Conservation (phyloP, 1,284 basidiomycete species). For the Cerrena zonata region DNA sequence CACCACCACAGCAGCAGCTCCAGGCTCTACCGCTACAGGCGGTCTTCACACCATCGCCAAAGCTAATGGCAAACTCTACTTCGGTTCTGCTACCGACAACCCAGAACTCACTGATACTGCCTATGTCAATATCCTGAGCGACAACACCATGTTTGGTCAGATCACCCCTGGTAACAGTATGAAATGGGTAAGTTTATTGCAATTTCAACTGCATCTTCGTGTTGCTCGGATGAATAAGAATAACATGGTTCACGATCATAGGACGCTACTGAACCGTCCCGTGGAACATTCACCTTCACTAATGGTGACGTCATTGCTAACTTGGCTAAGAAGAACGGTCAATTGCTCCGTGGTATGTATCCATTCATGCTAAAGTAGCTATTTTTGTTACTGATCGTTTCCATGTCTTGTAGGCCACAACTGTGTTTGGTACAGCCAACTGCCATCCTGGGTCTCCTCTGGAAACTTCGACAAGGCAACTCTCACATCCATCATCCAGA, state of each 20-base stretch:
- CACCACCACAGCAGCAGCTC: neutral
- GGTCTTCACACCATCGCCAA: slow-evolving; percentile 37
- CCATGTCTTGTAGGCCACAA: slow-evolving; percentile 32
- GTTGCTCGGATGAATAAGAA: neutral
- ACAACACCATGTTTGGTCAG: slow-evolving; percentile 42
- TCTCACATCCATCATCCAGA: slow-evolving; percentile 39
- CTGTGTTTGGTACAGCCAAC: slow-evolving; percentile 53
- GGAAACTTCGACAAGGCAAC: slow-evolving; percentile 39
- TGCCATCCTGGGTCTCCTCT: slow-evolving; percentile 45
- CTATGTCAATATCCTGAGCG: slow-evolving; percentile 38
- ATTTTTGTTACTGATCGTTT: neutral
- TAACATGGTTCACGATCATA: slow-evolving; percentile 14
- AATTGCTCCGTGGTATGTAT: slow-evolving; percentile 29
- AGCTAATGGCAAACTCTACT: slow-evolving; percentile 49
- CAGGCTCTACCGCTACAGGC: slow-evolving; percentile 8
- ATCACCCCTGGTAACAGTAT: slow-evolving; percentile 51
- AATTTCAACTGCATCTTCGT: neutral
- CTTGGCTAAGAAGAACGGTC: slow-evolving; percentile 32
- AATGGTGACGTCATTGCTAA: slow-evolving; percentile 41
- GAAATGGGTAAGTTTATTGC: slow-evolving; percentile 42
- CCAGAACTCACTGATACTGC: slow-evolving; percentile 41
- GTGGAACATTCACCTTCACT: slow-evolving; percentile 42
- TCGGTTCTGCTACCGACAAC: slow-evolving; percentile 59
- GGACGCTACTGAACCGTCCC: slow-evolving; percentile 50
- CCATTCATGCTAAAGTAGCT: too few relatives aligned